These are phyloP conservation scores for Stygiomarasmius scandens DNA, from an alignment of 1,284 basidiomycete genomes.

Conservation along the genomic window DNA sequence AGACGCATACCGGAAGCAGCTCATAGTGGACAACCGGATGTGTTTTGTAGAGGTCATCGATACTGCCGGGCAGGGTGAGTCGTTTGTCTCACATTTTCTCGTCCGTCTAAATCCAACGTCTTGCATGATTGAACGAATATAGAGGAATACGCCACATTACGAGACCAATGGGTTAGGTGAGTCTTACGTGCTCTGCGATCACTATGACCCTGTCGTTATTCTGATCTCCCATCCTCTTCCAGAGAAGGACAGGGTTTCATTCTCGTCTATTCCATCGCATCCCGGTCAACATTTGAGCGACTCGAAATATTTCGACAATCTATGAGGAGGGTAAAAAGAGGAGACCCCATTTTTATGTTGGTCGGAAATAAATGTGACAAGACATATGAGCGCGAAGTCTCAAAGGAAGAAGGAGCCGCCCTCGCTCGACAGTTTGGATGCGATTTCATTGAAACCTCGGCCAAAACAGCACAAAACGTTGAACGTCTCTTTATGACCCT, in stretches of 20 bases:
- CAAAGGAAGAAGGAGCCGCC: constrained; percentile 84
- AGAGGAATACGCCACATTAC: constrained; percentile 97
- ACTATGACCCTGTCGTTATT: constrained; percentile 2
- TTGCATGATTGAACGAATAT: constrained; percentile 15
- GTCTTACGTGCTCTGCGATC: constrained; percentile 32
- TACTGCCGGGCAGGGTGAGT: constrained; percentile 89
- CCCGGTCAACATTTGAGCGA: constrained; percentile 91
- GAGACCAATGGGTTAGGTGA: constrained; percentile 98
- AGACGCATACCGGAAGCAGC: constrained; percentile 91
- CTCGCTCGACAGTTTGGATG: constrained; percentile 89
- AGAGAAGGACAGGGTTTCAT: constrained; percentile 99
- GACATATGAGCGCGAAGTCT: constrained; percentile 83
- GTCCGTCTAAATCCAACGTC: constrained; percentile 11
- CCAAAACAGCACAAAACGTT: constrained; percentile 94
- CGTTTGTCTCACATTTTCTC: constrained; percentile 8
- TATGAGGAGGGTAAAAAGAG: constrained; percentile 91
- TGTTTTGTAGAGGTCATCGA: constrained; percentile 93
- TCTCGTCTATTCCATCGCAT: constrained; percentile 97
- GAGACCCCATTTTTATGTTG: constrained; percentile 83
- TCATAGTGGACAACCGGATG: constrained; percentile 89
- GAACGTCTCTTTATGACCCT: constrained; percentile 91
- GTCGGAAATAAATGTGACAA: constrained; percentile 94
- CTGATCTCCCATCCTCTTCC: constrained; percentile 21
- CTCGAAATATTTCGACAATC: constrained; percentile 95
- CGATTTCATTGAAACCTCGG: constrained; percentile 95